Evolutionary conservation across 352 stramenopile species (phyloP).

Genomic region (Pythium graminicola): DNA sequence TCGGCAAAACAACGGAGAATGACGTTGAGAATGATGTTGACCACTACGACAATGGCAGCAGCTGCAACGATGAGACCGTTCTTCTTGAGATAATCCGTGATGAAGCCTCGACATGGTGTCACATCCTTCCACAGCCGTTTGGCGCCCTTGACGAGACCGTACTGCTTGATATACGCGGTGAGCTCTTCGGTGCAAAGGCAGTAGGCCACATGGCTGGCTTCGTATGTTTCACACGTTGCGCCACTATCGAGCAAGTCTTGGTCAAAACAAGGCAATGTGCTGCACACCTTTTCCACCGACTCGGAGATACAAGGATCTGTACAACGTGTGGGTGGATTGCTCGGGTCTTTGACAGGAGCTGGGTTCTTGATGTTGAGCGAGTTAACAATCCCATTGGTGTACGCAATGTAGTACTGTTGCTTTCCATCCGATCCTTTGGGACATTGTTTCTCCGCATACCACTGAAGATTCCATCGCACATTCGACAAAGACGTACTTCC

Average conservation of each 20-base stretch:
- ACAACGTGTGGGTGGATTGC: constrained; percentile 26
- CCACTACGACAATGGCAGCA: constrained; percentile 57
- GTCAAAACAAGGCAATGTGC: constrained; percentile 64
- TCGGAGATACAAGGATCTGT: constrained; percentile 56
- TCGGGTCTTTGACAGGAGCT: constrained; percentile 8
- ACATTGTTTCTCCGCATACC: constrained; percentile 53
- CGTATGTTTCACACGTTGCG: constrained; percentile 51
- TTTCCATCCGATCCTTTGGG: constrained; percentile 4
- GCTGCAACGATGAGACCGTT: constrained; percentile 66
- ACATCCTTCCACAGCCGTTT: constrained; percentile 46
- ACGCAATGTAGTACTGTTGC: constrained; percentile 49
- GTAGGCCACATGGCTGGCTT: constrained; percentile 52
- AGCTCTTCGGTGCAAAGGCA: constrained; percentile 64
- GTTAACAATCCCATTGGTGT: constrained; percentile 56
- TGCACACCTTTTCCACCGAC: constrained; percentile 40
- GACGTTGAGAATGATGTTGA: constrained; percentile 69
- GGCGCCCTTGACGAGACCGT: constrained; percentile 49
- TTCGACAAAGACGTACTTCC: constrained; percentile 24
- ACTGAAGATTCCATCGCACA: constrained; percentile 42
- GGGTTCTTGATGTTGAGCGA: constrained; percentile 22
- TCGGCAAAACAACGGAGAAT: constrained; percentile 58
- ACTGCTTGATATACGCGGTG: constrained; percentile 31
- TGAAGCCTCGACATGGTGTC: constrained; percentile 53
- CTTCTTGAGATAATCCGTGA: constrained; percentile 57
- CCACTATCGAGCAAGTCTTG: constrained; percentile 27